Base-by-base conservation (phyloP, 2,329 filamentous ascomycete species). In the Penicillium sp. region DNA sequence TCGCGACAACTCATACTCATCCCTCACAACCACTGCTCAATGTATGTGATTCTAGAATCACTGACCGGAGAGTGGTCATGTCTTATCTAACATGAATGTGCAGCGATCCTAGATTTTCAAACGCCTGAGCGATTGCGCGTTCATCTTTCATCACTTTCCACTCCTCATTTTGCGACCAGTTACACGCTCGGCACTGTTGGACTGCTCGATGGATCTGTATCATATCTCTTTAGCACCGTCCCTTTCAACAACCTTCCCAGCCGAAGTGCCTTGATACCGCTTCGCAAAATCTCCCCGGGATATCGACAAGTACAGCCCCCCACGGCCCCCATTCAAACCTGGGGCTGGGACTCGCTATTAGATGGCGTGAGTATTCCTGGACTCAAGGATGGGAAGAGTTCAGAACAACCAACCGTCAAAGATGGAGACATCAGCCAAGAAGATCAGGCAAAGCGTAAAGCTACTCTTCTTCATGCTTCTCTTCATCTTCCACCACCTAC, bases 121-220 rank as follows among this genome's bases (percentile, higher is more conserved):
- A 93, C 92, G 0, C 94, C 94, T 3, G 84, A 86, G 36, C 92
- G 94, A 50, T 78, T 97, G 45, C 88, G 90, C 56, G 79, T 99
- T 49, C 90, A 91, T 54, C 84, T 97, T 54, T 96, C 93, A 7
- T 95, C 94, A 7, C 87, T 99, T 29, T 90, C 92, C 7, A 92
- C 92, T 16, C 88, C 91, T 8, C 91, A 96, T 72, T 97, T 97
- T 67, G 93, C 92, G 22, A 96, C 92, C 14, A 93, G 92, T 36
- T 99, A 99, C 75, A 89, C 90, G 40, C 84, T 99, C 42, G 91
- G 92, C 56, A 95, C 88, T 40, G 83, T 95, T 14, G 94, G 93
- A 55, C 82, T 96, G 34, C 92, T 99, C 48, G 93, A 97, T 76
- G 94, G 94, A 71, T 96, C 92, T n/a, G 84, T 99, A 53, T 96